Conservation (phyloP, 108 stramenopile genomes). For the Seminavis robusta region DNA sequence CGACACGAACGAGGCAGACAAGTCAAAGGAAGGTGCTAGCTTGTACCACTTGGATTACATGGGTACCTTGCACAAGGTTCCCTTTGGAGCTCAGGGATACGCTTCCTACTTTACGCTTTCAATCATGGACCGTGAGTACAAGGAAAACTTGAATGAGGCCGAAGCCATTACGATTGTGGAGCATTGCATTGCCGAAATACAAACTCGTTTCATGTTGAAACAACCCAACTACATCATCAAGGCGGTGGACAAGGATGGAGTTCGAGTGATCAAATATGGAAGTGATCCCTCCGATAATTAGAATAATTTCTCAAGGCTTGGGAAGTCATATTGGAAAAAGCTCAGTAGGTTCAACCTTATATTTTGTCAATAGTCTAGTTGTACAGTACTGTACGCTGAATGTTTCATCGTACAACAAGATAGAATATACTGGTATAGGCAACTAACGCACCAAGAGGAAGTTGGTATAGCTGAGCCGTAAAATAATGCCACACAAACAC, state of each 20-base stretch:
- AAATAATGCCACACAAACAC: too few relatives aligned
- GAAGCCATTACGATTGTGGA: conserved; percentile 82
- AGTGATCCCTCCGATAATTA: conserved; percentile 77
- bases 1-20: conserved; percentile 45
- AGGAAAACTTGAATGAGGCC: conserved; percentile 63
- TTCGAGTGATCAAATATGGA: conserved; percentile 67
- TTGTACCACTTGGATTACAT: conserved; percentile 95
- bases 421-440: too few relatives aligned
- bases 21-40: conserved; percentile 46
- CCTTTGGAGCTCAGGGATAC: conserved; percentile 89
- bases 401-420: too few relatives aligned
- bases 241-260: conserved; percentile 89
- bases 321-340: too few relatives aligned
- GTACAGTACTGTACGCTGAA: too few relatives aligned
- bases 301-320: neutral
- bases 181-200: conserved; percentile 89
- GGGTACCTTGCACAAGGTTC: conserved; percentile 79
- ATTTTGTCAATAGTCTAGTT: too few relatives aligned
- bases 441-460: too few relatives aligned
- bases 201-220: conserved; percentile 87
- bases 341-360: too few relatives aligned
- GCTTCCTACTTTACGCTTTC: conserved; percentile 91
- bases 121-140: conserved; percentile 93
- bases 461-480: too few relatives aligned
- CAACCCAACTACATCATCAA: conserved; percentile 96